Conservation (phyloP, 768 basidiomycete species). For the Hebeloma cylindrosporum region DNA sequence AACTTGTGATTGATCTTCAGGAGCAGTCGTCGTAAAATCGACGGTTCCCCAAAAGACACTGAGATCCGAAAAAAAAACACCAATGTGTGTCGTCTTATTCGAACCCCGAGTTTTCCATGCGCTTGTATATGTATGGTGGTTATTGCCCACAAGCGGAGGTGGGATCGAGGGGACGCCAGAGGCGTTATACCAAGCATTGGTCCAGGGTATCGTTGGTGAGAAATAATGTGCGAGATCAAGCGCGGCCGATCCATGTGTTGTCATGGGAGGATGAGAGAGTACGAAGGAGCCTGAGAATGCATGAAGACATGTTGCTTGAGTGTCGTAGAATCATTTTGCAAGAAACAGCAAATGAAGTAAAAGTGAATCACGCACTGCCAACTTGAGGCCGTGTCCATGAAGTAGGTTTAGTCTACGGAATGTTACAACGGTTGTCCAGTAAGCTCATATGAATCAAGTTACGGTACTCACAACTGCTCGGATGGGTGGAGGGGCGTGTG, state of each 20-base stretch:
- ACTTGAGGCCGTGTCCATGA: conserved; percentile 22
- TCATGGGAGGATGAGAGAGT: conserved; percentile 26
- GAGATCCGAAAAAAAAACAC: conserved; percentile 48
- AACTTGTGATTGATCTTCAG: conserved; percentile 28
- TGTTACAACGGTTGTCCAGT: not conserved
- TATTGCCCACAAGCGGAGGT: conserved; percentile 27
- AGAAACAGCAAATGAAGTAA: conserved; percentile 1
- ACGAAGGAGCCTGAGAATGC: conserved; percentile 13
- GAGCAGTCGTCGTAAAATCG: conserved; percentile 33
- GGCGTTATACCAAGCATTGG: conserved; percentile 40
- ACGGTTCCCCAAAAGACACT: conserved; percentile 50
- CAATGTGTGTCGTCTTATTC: conserved; percentile 33
- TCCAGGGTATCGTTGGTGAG: conserved; percentile 41
- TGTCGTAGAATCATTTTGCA: not conserved
- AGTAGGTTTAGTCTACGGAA: conserved; percentile 28
- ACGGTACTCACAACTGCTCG: conserved; percentile 22
- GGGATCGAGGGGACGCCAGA: conserved; percentile 31
- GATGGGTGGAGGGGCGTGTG: conserved; percentile 22
- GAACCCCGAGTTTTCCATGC: conserved; percentile 30
- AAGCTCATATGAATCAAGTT: not conserved
- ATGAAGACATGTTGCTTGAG: not conserved
- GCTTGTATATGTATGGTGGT: conserved; percentile 26
- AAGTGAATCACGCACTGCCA: conserved; percentile 25
- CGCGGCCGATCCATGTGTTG: conserved; percentile 28
- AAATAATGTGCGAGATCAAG: conserved; percentile 48